Base-by-base conservation (phyloP, 2,329 filamentous ascomycete species). In the Colletotrichum liriopes region DNA sequence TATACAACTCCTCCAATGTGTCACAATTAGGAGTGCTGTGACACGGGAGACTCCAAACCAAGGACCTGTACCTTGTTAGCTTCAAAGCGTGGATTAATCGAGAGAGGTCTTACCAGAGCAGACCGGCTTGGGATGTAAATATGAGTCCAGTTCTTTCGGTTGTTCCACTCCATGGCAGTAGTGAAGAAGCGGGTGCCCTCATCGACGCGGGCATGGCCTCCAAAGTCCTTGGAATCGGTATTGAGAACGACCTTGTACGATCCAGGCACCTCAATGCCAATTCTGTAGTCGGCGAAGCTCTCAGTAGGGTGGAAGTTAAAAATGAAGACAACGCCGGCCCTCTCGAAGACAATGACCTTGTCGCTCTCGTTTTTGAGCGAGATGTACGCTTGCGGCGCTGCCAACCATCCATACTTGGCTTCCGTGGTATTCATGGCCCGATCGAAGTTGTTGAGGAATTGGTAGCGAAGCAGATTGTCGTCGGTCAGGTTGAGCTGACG, bases 271-370 rank as follows among this genome's bases (percentile, higher is more conserved):
- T 98, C 94, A 49, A 99, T 88, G 23, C 96, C 96, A 58, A 99
- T 92, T 47, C 96, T 91, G 81, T 98, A 99, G 83, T 98, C 96
- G 14, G 92, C 92, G 83, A 93, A 99, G 82, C 94, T 98, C 76
- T 92, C 85, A 37, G 89, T 90, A 0, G 94, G 91, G 80, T 98
- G 92, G 87, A 98, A 98, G 84, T 99, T 99, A 88, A 99, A 98
- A 77, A 98, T 89, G 87, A 95, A 99, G 14, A 99, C 86, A 71
- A 98, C 85, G 0, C 95, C 95, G 1, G 91, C 96, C 41, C 96
- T 91, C 86, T 99, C 96, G 81, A 98, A 99, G 4, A 98, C 95
- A 75, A 99, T 91, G 54, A 98, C 92, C 85, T 98, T 99, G 84
- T 99, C 96, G 26, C 83, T 86, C 79, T 98, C 95, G 80, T 99